These are phyloP conservation scores for Ephemerocybe angulata DNA, from an alignment of 768 basidiomycete genomes.

Conservation along the genomic window DNA sequence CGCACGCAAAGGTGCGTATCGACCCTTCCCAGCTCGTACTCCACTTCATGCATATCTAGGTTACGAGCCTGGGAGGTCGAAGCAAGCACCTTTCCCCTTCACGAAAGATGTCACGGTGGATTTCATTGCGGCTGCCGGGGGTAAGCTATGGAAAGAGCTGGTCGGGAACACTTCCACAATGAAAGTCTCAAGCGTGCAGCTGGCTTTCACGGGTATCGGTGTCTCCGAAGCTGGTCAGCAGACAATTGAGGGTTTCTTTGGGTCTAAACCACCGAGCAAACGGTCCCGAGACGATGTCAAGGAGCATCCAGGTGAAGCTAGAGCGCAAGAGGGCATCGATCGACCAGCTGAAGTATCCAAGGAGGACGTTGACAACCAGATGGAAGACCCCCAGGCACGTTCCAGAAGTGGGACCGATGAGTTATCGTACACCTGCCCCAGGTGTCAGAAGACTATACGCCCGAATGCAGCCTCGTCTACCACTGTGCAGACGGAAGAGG, in stretches of 20 bases:
- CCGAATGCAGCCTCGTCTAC: constrained; percentile 18
- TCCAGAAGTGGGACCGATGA: constrained; percentile 3
- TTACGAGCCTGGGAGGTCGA: constrained; percentile 65
- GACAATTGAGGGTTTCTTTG: constrained; percentile 84
- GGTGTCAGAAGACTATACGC: constrained; percentile 50
- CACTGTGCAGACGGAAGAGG: constrained; percentile 23
- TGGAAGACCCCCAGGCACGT: neutral
- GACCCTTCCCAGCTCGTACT: neutral
- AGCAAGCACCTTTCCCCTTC: constrained; percentile 87
- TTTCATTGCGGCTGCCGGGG: constrained; percentile 67
- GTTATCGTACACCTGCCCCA: constrained; percentile 56
- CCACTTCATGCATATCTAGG: constrained; percentile 35
- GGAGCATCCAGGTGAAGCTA: neutral
- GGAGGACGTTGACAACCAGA: constrained; percentile 9
- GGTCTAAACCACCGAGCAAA: constrained; percentile 35
- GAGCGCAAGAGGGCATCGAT: neutral
- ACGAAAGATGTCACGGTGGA: constrained; percentile 70
- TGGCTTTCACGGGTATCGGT: constrained; percentile 79
- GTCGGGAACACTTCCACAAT: constrained; percentile 53
- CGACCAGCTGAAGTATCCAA: neutral
- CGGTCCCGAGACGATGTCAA: constrained; percentile 34
- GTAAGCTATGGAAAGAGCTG: constrained; percentile 85
- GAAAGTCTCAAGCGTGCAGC: constrained; percentile 67
- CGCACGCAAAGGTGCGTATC: constrained; percentile 58
- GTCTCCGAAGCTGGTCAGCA: constrained; percentile 73